Percentiles rank a stretch among this genome's conserved stretches.
Evolutionary conservation across 306 rosid genomes (phyloP).

Genomic region (Vachellia pachyceras): DNA sequence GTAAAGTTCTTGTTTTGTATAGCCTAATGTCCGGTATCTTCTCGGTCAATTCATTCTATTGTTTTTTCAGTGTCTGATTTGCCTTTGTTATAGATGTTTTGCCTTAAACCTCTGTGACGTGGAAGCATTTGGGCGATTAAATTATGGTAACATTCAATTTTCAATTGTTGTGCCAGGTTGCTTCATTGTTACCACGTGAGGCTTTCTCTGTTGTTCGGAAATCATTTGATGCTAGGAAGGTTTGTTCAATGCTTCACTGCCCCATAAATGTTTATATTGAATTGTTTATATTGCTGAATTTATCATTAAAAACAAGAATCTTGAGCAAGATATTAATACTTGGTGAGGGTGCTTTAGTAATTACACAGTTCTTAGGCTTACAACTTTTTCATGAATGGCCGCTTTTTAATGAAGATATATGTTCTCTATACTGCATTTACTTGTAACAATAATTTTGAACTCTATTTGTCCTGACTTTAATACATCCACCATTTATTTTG

Average conservation of each 20-base stretch:
- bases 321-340: not conserved
- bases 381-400: not conserved
- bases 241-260: slow-evolving; percentile 34
- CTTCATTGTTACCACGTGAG: slow-evolving; percentile 79
- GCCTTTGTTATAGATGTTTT: not conserved
- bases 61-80: not conserved
- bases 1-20: not conserved
- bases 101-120: not conserved
- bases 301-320: not conserved
- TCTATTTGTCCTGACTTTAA: not conserved
- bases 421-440: not conserved
- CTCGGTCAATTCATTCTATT: not conserved
- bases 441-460: not conserved
- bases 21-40: not conserved
- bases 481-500: slow-evolving; percentile 5
- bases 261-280: not conserved
- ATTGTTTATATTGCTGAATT: not conserved
- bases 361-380: not conserved
- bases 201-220: slow-evolving; percentile 81
- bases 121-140: not conserved
- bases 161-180: slow-evolving; percentile 61
- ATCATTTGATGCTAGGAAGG: slow-evolving; percentile 99
- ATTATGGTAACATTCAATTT: not conserved
- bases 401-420: not conserved
- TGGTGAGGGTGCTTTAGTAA: slow-evolving; percentile 1